Conservation (phyloP, 2,329 filamentous ascomycete species). For the Cladosporium oxysporum region DNA sequence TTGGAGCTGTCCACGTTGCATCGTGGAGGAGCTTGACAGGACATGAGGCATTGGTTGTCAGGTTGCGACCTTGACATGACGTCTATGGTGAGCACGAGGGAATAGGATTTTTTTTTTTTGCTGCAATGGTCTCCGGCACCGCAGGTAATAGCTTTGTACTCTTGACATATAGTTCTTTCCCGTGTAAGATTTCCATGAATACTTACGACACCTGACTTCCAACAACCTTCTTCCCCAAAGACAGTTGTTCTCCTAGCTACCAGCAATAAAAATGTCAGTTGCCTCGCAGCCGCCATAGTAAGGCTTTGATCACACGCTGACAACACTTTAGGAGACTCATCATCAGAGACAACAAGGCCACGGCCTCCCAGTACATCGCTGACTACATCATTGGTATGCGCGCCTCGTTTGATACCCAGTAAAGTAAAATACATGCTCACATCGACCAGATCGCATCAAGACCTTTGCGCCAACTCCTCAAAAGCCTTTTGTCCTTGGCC, state of each 20-base stretch:
- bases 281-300: background rate
- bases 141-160: background rate
- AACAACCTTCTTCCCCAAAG: background rate
- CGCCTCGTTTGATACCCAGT: background rate
- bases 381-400: constrained; percentile 73
- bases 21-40: constrained; percentile 6
- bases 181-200: background rate
- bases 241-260: background rate
- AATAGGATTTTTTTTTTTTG: background rate
- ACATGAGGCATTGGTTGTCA: background rate
- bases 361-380: constrained; percentile 74
- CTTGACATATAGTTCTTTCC: background rate
- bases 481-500: constrained; percentile 77
- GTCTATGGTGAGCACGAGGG: constrained; percentile 1
- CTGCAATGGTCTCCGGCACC: background rate
- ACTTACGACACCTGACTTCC: background rate
- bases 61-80: constrained; percentile 1
- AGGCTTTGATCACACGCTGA: background rate
- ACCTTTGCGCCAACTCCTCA: constrained; percentile 70
- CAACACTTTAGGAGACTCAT: constrained; percentile 70
- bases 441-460: constrained; percentile 69
- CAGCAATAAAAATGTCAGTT: background rate
- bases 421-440: background rate
- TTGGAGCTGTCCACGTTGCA: constrained; percentile 17
- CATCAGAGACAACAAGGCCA: constrained; percentile 70